Evolutionary conservation across 139 green algal genomes (phyloP), one percentile per base, ranked within the genome.

Genomic region (Volvox reticuliferus): DNA sequence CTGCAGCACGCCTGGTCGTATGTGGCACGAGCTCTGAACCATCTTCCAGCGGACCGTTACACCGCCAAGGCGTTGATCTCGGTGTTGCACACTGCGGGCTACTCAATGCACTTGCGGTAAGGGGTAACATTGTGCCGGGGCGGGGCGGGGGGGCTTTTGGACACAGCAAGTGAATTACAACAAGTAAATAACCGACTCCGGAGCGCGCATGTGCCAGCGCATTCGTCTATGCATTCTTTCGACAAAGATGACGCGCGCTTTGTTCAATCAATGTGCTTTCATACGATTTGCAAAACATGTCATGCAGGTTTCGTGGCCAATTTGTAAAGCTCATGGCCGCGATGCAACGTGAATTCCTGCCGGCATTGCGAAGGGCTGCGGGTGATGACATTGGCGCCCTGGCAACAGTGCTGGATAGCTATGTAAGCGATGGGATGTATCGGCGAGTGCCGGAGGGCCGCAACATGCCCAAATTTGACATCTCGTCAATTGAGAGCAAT

Each of bases 261-360:
- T 9, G 44, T 55, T 55, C 9, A 55, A 5, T 5, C 9, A 9
- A 14, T 5, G 44, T 55, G 44, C 44, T 14, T 55, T 14, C 44
- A 55, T 55, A 55, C 5, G 44, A 55, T 14, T 9, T 55, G 44
- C 44, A 9, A 55, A 55, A 55, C 5, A 55, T 9, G 9, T 9
- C 28, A 62, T 20, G 24, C 14, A 93, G 69, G 24, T 97, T 94
- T 88, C 85, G 89, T 9, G 63, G 85, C 33, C 95, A 97, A 89
- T 96, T 97, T 80, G 33, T 94, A 9, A 97, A 97, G 93, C 86
- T 97, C 90, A 90, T 97, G 30, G 75, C 69, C 78, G 93, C 81
- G 44, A 91, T 97, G 37, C 81, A 94, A 50, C 63, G 63, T 19
- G 73, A 93, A 5, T 97, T 93, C 91, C 89, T 97, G 77, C 77